Base-by-base conservation (phyloP, 2,329 filamentous ascomycete genomes). In the Venturia carpophila region DNA sequence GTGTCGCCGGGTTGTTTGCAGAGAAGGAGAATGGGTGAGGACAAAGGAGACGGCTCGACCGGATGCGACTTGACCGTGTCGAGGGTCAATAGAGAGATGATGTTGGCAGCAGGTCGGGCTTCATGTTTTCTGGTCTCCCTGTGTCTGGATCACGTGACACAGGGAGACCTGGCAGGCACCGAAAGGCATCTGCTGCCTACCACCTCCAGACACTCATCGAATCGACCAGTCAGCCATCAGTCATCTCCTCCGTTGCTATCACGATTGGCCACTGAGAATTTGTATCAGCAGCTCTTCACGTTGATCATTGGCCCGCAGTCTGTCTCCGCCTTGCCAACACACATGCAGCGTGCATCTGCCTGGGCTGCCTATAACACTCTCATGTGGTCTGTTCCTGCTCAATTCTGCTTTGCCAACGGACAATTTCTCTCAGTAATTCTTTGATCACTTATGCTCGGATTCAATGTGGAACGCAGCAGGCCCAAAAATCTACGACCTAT, bases 11-110 rank as follows among this genome's bases (percentile, higher is more conserved):
- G 21, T 30, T 4, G n/a, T 52, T n/a, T 3, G 47, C 1, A 21
- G 21, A 27, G 52, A 52, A 34, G 6, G 52, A 58, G 45, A 47
- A 9, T 21, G 45, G 21, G 45, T n/a, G 21, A 34, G 30, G 15
- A 58, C 15, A 39, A 58, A 39, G 52, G 17, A 58, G 52, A n/a
- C 10, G 30, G 24, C 52, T 37, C 52, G 52, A 58, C 52, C 52
- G 52, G 52, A 37, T 58, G 52, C 52, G 52, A 58, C 52, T 19
- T 37, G 52, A 37, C 52, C 52, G 52, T 58, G 52, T 58, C 52
- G 52, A 58, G 52, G 27, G 15, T 19, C 7, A 17, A 34, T 58
- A 58, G n/a, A 58, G 52, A 58, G 30, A 34, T 34, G 52, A 37
- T 58, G 52, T 21, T 58, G 52, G 52, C 7, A 11, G 13, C 21